Base-by-base conservation (phyloP, 2,329 filamentous ascomycete genomes). In the Chrysoporthe deuterocubensis region DNA sequence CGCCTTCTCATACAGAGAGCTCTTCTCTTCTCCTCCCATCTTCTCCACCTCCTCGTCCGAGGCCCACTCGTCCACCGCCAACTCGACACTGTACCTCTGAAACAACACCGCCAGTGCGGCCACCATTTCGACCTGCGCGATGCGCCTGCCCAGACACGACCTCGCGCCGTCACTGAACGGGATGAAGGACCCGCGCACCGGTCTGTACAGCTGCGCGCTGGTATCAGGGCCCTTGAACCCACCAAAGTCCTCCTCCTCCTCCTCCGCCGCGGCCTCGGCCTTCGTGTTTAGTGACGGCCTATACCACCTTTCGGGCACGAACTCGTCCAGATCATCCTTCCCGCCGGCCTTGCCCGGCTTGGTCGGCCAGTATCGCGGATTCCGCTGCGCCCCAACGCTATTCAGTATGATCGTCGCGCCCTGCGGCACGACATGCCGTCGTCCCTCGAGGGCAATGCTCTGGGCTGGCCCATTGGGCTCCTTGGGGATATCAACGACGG, bases 271-370 rank as follows among this genome's bases (percentile, higher is more conserved):
- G 18, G 46, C 70, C 21, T 74, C 73, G 21, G 71, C 72, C 18
- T 50, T 52, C 37, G 54, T 62, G 16, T 46, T 62, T 57, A 62
- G 52, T 6, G 69, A 70, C 37, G 74, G 76, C 32, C 81, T 78
- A 70, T 92, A 86, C 92, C 92, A 94, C 56, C 92, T 85, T 76
- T 92, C 89, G 0, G 92, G 91, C 60, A 88, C 81, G 77, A 89
- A 95, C 67, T 91, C 86, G 64, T 90, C 82, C 1, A 92, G 78
- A 72, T 94, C 91, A 21, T 77, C 70, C 34, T 76, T 78, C 0
- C 75, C 78, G 0, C 79, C 78, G 26, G 83, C 74, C 69, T 79
- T 80, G 72, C 83, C 85, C 21, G 80, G 81, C 69, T 78, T 76
- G 66, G 83, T 75, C 14, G 91, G 91, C 92, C 92, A 95, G 77